phyloP scores from a whole-genome alignment of 202 grass and related monocot genomes.

The Carex sylvatica region DNA sequence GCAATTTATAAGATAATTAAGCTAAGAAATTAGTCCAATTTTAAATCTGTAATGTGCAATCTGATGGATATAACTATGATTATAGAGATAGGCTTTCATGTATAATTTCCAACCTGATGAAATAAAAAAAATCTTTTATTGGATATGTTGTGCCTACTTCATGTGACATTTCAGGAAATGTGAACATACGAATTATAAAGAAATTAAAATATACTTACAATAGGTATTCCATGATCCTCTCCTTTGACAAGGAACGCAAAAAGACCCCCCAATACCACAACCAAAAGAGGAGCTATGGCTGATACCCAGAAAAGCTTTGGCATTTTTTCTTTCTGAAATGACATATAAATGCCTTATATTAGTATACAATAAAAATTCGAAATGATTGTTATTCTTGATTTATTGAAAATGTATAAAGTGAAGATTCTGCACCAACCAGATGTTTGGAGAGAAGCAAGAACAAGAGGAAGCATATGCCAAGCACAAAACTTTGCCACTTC shows the following conservation, averaged over 20 bases:
- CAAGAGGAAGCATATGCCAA: constrained; percentile 71
- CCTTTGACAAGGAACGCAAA: constrained; percentile 78
- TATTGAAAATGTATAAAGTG: neutral
- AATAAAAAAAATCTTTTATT: no score
- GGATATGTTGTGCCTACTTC: no score
- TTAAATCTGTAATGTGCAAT: no score
- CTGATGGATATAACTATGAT: no score
- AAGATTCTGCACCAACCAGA: constrained; percentile 58
- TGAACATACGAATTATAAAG: neutral
- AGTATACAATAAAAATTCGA: neutral
- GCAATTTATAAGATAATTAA: no score
- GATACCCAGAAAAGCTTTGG: constrained; percentile 90
- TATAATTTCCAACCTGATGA: no score
- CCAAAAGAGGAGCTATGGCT: constrained; percentile 69
- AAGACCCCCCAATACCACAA: constrained; percentile 65
- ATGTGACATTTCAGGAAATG: neutral
- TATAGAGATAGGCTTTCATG: no score
- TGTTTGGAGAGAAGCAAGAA: constrained; percentile 57
- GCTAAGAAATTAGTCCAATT: no score
- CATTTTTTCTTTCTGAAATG: constrained; percentile 65
- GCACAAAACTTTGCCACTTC: constrained; percentile 79
- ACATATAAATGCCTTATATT: constrained; percentile 7
- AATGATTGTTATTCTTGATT: neutral
- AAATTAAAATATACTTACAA: constrained; percentile 33
- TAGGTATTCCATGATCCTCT: constrained; percentile 80